Evolutionary conservation across 1,284 basidiomycete species (phyloP).

Genomic region (Exsudoporus floridanus): DNA sequence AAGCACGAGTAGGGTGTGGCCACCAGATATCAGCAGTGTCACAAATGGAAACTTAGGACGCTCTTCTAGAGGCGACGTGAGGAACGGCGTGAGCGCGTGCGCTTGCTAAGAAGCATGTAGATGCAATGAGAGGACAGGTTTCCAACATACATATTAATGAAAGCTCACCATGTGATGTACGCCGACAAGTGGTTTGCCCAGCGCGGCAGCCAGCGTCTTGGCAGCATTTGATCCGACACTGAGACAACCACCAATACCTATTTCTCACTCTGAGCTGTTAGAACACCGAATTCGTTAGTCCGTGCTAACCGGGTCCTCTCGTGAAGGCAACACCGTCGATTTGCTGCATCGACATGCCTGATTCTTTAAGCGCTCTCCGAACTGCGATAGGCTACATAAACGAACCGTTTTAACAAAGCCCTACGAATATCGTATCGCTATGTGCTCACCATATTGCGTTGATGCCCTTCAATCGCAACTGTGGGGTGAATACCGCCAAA

Average conservation of each 20-base stretch:
- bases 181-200: slow-evolving; percentile 79
- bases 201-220: slow-evolving; percentile 75
- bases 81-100: slow-evolving; percentile 82
- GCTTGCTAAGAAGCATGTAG: slow-evolving; percentile 67
- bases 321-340: slow-evolving; percentile 91
- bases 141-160: background rate
- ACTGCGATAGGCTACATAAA: slow-evolving; percentile 72
- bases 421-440: too few relatives aligned
- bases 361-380: slow-evolving; percentile 61
- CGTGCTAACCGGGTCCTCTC: slow-evolving; percentile 73
- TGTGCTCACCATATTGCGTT: slow-evolving; percentile 57
- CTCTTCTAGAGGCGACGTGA: slow-evolving; percentile 56
- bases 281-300: background rate
- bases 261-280: background rate
- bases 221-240: slow-evolving; percentile 77
- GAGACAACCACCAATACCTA: slow-evolving; percentile 80
- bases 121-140: background rate
- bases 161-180: slow-evolving; percentile 88
- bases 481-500: slow-evolving; percentile 86
- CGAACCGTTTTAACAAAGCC: background rate
- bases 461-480: slow-evolving; percentile 72
- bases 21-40: slow-evolving; percentile 84
- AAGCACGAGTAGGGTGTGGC: slow-evolving; percentile 86
- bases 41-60: slow-evolving; percentile 80
- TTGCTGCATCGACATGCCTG: slow-evolving; percentile 55